These are phyloP conservation scores for Termitomyces sp. DNA, from an alignment of 768 basidiomycete species.

Conservation along the genomic window DNA sequence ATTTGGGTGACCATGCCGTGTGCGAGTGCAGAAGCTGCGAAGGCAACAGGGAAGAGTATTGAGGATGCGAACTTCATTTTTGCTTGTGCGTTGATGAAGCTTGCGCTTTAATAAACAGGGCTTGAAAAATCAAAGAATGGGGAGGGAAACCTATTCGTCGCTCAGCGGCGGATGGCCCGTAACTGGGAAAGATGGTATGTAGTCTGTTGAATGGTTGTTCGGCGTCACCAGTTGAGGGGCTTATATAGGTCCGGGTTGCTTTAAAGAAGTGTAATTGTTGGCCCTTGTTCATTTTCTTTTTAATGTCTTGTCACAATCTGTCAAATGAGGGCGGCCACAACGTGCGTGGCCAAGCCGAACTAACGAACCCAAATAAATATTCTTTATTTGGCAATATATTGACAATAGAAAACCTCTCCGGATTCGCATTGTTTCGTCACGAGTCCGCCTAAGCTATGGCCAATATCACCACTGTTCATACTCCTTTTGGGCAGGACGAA, in stretches of 20 bases:
- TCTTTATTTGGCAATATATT: not conserved
- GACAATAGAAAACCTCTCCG: not conserved
- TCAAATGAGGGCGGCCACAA: not conserved
- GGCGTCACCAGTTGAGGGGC: not conserved
- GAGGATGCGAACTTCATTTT: conserved; percentile 19
- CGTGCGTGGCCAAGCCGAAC: not conserved
- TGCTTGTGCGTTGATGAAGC: not conserved
- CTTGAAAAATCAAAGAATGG: not conserved
- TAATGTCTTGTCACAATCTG: not conserved
- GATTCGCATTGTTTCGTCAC: not conserved
- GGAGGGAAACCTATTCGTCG: not conserved
- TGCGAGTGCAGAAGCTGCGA: conserved; percentile 32
- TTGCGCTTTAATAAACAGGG: not conserved
- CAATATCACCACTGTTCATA: not conserved
- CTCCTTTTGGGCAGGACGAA: not conserved
- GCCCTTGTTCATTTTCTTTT: not conserved
- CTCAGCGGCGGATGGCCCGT: not conserved
- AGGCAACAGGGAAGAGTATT: conserved; percentile 26
- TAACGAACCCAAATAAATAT: not conserved
- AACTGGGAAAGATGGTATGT: not conserved
- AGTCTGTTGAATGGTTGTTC: not conserved
- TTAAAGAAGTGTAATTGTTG: not conserved
- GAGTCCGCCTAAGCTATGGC: not conserved
- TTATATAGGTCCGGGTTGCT: not conserved
- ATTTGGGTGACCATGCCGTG: conserved; percentile 38